Evolutionary conservation across 441 rosid genomes (phyloP), one percentile per base, ranked within the genome.

Genomic region (Corymbia citriodora): DNA sequence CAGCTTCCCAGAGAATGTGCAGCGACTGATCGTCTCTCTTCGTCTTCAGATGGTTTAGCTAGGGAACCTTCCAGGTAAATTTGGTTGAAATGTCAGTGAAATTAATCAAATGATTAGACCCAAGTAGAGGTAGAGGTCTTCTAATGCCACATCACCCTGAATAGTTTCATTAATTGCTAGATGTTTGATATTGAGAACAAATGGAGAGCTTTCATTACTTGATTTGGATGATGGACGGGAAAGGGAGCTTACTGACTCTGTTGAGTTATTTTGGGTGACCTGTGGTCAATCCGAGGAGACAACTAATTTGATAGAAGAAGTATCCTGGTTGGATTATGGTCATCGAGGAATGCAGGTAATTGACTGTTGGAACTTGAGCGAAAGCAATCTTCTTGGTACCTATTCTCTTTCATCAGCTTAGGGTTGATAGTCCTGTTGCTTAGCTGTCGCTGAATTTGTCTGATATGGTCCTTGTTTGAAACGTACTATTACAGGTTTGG

Each of bases 331-430:
- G 92, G 99, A 97, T 94, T 98, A 98, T 85, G 99, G 99, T 48
- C 96, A 97, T 90, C 94, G 99, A 93, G 99, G 99, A 94, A 98
- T 98, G 99, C 99, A 98, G 98, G 99, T 97, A 94, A 95, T 89
- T 92, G 85, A 91, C 91, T 87, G 88, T 89, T 89, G 89, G 88
- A 85, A 79, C 52, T 40, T 7, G 13, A 79, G 85, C 91, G 91
- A 36, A 89, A 79, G 55, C 90, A 87, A 63, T 21, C 57, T 25
- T 17, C 88, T 89, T 52, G 57, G 65, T 88, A 65, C 40, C 74
- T 68, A 55, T 29, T 50, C 36, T 23, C 40, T 91, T 61, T 21
- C 55, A 27, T 88, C 89, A 88, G 49, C 82, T 55, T n/a, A 82
- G 40, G n/a, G 59, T 89, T 45, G 83, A n/a, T 90, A 53, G 82